These are phyloP conservation scores for Picochlorum sp. DNA, from an alignment of 139 green algal species.

Conservation along the genomic window DNA sequence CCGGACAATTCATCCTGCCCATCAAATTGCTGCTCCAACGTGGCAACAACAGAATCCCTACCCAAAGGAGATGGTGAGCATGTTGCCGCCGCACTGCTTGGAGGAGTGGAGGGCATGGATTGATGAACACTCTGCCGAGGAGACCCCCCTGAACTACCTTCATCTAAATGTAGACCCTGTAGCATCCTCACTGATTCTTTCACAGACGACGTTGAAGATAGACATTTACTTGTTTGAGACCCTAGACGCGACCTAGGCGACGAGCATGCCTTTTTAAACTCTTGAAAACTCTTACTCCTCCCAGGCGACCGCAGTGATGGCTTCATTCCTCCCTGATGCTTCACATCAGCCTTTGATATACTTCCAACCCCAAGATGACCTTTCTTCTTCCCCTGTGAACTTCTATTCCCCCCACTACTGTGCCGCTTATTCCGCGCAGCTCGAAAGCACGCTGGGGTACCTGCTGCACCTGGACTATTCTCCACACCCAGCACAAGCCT, in stretches of 20 bases:
- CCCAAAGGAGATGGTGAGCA: constrained; percentile 34
- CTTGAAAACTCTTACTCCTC: too few species aligned
- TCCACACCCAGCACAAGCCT: constrained; percentile 54
- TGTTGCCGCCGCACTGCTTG: constrained; percentile 2
- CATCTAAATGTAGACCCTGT: too few species aligned
- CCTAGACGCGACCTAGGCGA: too few species aligned
- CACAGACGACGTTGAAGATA: too few species aligned
- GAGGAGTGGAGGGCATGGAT: constrained; percentile 1
- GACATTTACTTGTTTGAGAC: too few species aligned
- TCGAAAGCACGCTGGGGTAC: neutral
- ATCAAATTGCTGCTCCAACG: constrained; percentile 43
- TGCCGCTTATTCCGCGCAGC: neutral
- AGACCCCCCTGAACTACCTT: neutral
- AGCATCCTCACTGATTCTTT: too few species aligned
- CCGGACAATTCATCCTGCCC: neutral
- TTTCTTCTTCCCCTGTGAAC: too few species aligned
- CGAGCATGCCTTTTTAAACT: too few species aligned
- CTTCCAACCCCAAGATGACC: too few species aligned
- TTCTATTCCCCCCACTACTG: neutral
- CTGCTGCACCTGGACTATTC: constrained; percentile 9
- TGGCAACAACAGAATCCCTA: constrained; percentile 36
- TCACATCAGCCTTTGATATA: too few species aligned
- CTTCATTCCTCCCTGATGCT: too few species aligned
- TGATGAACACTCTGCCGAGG: neutral
- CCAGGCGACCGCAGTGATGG: too few species aligned